Conservation (phyloP, 2,329 filamentous ascomycete genomes). For the Fonsecaea pedrosoi region DNA sequence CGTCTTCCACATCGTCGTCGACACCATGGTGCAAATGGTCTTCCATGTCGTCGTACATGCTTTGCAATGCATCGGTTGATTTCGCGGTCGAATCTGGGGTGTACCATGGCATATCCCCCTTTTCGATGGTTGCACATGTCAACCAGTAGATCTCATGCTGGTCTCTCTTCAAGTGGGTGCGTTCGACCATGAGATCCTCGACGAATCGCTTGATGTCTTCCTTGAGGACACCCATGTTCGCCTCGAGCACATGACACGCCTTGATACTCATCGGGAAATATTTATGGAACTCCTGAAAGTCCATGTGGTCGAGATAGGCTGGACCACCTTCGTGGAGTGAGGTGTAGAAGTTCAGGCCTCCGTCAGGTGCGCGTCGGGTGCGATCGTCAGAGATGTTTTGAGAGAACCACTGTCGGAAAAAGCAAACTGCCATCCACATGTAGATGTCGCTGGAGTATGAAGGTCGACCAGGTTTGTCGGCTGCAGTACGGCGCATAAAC, state of each 20-base stretch:
- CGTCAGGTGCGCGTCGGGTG: constrained; percentile 50
- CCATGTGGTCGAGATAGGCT: constrained; percentile 51
- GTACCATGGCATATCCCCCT: constrained; percentile 52
- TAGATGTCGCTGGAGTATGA: constrained; percentile 58
- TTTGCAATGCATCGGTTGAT: constrained; percentile 13
- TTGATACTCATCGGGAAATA: constrained; percentile 43
- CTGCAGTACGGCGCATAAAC: constrained; percentile 49
- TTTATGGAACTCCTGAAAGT: constrained; percentile 41
- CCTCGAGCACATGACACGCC: constrained; percentile 41
- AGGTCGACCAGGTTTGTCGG: constrained; percentile 48
- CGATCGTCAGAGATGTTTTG: constrained; percentile 50
- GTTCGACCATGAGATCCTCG: constrained; percentile 47
- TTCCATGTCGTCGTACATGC: constrained; percentile 19
- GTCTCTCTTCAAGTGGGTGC: constrained; percentile 49
- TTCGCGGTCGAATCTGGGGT: constrained; percentile 8
- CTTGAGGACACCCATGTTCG: constrained; percentile 48
- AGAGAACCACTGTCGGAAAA: constrained; percentile 57
- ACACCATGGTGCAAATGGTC: too few species aligned
- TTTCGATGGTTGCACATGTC: constrained; percentile 53
- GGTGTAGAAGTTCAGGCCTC: constrained; percentile 56
- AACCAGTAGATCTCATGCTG: constrained; percentile 50
- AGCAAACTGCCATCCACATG: constrained; percentile 57
- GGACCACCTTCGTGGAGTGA: constrained; percentile 50
- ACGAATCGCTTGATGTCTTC: constrained; percentile 46
- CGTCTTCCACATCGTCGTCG: constrained; percentile 14